phyloP scores from a whole-genome alignment of 164 flowering plant species.

The Macadamia integrifolia region DNA sequence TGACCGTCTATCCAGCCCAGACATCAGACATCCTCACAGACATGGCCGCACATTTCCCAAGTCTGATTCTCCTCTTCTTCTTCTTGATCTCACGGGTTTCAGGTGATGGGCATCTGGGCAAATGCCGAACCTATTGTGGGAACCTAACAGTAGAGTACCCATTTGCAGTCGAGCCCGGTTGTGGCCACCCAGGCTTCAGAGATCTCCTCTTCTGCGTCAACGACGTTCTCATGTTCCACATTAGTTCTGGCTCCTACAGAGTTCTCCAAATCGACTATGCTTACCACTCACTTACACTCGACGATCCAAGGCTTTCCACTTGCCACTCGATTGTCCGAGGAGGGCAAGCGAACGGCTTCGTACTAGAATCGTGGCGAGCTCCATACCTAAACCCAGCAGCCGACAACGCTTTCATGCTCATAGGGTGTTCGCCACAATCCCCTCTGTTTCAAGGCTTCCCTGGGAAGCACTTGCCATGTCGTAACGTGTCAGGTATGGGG shows the following conservation, averaged over 20 bases:
- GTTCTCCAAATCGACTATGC: slow-evolving; percentile 82
- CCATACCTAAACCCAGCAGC: slow-evolving; percentile 58
- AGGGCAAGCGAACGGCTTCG: slow-evolving; percentile 69
- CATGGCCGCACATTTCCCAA: too few relatives aligned
- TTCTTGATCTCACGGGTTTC: slow-evolving; percentile 5
- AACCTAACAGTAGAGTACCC: slow-evolving; percentile 85
- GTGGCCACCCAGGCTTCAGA: slow-evolving; percentile 76
- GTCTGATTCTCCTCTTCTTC: slow-evolving; percentile 9
- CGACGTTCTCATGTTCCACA: slow-evolving; percentile 81
- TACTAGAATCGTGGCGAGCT: slow-evolving; percentile 56
- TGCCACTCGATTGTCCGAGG: slow-evolving; percentile 60
- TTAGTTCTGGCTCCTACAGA: slow-evolving; percentile 84
- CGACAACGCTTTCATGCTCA: slow-evolving; percentile 76
- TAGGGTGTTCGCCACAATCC: slow-evolving; percentile 69
- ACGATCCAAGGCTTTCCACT: slow-evolving; percentile 77
- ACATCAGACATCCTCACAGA: neutral
- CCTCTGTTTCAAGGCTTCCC: slow-evolving; percentile 93
- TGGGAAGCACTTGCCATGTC: slow-evolving; percentile 65
- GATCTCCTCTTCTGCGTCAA: slow-evolving; percentile 82
- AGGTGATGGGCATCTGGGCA: slow-evolving; percentile 7
- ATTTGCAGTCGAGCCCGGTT: slow-evolving; percentile 56
- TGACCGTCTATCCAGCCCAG: neutral
- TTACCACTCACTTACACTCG: slow-evolving; percentile 58
- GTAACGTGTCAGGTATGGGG: slow-evolving; percentile 83
- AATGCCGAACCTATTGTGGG: slow-evolving; percentile 80